Evolutionary conservation across 108 stramenopile genomes (phyloP).

Genomic region (Nitzschia putrida): DNA sequence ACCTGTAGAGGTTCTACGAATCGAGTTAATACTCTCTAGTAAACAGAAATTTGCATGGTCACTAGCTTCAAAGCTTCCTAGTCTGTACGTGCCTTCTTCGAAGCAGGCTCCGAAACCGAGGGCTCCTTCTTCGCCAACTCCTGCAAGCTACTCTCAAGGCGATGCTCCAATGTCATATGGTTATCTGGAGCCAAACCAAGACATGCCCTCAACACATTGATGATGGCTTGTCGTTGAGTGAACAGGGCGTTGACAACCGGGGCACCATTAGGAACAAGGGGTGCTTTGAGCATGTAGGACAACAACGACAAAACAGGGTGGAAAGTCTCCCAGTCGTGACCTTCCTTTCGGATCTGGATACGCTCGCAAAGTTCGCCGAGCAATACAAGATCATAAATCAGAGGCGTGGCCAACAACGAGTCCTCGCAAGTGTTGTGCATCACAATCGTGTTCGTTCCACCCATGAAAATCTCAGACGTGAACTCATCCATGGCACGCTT

Average conservation of each 20-base stretch:
- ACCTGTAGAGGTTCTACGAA: too few relatives aligned
- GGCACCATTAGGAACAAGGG: conserved; percentile 93
- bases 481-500: conserved; percentile 99
- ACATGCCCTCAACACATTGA: conserved; percentile 96
- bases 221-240: conserved; percentile 90
- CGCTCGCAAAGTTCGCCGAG: conserved; percentile 93
- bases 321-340: conserved; percentile 81
- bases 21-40: too few relatives aligned
- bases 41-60: too few relatives aligned
- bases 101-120: neutral
- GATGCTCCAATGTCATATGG: conserved; percentile 96
- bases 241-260: conserved; percentile 98
- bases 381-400: conserved; percentile 96
- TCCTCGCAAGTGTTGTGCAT: conserved; percentile 99
- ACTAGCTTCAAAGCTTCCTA: neutral
- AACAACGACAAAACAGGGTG: conserved; percentile 93
- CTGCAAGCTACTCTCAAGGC: conserved; percentile 66
- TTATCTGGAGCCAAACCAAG: conserved; percentile 93
- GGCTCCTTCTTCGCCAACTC: conserved; percentile 33
- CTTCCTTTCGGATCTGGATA: conserved; percentile 81
- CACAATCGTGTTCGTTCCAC: conserved; percentile 95
- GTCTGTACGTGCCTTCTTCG: conserved; percentile 24
- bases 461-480: conserved; percentile 98
- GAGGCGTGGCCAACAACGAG: conserved; percentile 92
- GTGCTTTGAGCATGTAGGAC: conserved; percentile 98